Evolutionary conservation across 495 filamentous ascomycete species (phyloP).

Genomic region (Neurospora tetrasperma): DNA sequence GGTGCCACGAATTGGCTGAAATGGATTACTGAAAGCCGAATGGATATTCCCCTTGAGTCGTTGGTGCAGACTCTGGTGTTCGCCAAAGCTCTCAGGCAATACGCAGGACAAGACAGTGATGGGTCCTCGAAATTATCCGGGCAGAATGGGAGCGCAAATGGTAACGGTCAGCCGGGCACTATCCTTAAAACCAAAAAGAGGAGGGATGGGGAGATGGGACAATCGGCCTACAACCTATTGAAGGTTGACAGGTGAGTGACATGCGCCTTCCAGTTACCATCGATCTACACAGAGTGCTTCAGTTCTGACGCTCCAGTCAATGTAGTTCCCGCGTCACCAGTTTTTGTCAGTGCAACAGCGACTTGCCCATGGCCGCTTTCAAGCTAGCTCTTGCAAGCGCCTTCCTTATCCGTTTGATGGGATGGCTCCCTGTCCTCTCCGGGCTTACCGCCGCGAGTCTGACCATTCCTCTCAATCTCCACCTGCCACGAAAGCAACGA

Average conservation of each 20-base stretch:
- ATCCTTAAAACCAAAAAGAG: slow-evolving; percentile 2
- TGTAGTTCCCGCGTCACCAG: slow-evolving; percentile 47
- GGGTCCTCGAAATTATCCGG: not conserved
- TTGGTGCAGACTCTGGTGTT: slow-evolving; percentile 59
- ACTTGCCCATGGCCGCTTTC: slow-evolving; percentile 41
- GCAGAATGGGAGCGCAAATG: not conserved
- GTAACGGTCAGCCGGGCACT: not conserved
- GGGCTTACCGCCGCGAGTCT: slow-evolving; percentile 47
- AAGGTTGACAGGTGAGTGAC: slow-evolving; percentile 27
- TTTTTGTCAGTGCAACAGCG: slow-evolving; percentile 47
- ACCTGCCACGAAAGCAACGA: slow-evolving; percentile 45
- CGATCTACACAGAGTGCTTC: slow-evolving; percentile 2
- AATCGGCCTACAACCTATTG: slow-evolving; percentile 30
- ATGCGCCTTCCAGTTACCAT: not conserved
- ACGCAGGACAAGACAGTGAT: slow-evolving; percentile 35
- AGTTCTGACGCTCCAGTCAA: slow-evolving; percentile 28
- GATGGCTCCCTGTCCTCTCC: slow-evolving; percentile 50
- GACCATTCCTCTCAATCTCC: slow-evolving; percentile 49
- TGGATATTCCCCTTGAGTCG: slow-evolving; percentile 48
- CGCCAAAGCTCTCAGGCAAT: slow-evolving; percentile 54
- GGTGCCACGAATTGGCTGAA: slow-evolving; percentile 44
- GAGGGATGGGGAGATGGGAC: slow-evolving; percentile 9
- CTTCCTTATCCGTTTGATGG: slow-evolving; percentile 52
- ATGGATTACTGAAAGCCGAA: slow-evolving; percentile 49
- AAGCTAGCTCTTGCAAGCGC: slow-evolving; percentile 45